phyloP scores from a whole-genome alignment of 352 stramenopile genomes.

The Phytophthora multivora region DNA sequence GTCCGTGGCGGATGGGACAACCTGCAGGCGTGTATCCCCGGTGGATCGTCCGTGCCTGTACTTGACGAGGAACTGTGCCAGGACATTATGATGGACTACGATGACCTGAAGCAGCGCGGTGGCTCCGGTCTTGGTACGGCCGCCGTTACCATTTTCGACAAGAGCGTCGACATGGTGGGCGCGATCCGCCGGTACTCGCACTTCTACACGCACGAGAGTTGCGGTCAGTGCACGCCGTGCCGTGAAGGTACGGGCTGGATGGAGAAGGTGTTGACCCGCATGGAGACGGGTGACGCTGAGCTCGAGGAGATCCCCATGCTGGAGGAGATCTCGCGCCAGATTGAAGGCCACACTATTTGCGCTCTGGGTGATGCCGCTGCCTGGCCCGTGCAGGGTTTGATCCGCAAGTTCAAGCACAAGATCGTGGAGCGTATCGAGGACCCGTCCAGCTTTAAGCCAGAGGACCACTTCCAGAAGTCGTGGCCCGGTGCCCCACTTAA shows the following conservation, averaged over 20 bases:
- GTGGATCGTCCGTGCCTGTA: conserved; percentile 96
- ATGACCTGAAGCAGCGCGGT: conserved; percentile 96
- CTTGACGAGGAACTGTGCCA: conserved; percentile 94
- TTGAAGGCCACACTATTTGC: conserved; percentile 99
- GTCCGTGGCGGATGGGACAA: conserved; percentile 99
- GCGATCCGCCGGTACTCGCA: conserved; percentile 98
- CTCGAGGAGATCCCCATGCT: conserved; percentile 99
- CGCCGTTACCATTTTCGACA: conserved; percentile 99
- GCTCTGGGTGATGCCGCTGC: conserved; percentile 98
- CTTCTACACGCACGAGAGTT: conserved; percentile 99
- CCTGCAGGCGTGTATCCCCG: conserved; percentile 98
- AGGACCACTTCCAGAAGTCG: conserved; percentile 94
- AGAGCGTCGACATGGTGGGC: conserved; percentile 99
- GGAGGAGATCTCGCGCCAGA: conserved; percentile 99
- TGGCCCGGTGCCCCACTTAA: conserved; percentile 96
- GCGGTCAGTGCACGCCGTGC: conserved; percentile 99
- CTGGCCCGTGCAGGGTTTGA: conserved; percentile 99
- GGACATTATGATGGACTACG: conserved; percentile 99
- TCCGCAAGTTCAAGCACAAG: conserved; percentile 99
- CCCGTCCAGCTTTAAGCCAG: conserved; percentile 93
- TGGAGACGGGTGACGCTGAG: conserved; percentile 98
- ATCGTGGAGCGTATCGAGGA: conserved; percentile 98
- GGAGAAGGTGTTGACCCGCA: conserved; percentile 97
- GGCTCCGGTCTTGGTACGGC: conserved; percentile 97
- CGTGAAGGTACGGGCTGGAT: conserved; percentile 98